Evolutionary conservation across 164 flowering plant genomes (phyloP), one percentile per base, ranked within the genome.

Genomic region (Stephania japonica): DNA sequence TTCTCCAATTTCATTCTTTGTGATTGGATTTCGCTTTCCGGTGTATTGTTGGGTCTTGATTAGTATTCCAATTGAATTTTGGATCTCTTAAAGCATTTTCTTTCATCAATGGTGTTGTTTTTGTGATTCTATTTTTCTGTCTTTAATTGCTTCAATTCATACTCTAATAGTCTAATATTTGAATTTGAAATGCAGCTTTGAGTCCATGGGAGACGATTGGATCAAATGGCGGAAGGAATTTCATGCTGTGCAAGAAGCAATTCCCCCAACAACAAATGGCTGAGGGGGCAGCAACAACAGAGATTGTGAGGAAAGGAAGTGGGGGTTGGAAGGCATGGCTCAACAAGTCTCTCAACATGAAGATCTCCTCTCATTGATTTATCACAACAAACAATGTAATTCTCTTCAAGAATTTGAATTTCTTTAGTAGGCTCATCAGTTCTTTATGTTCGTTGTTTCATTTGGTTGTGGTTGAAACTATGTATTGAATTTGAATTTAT

Each of bases 161-260:
- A 27, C 32, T 4, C 38, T 32, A 32, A 32, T 32, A 32, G n/a
- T n/a, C 38, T 32, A 2, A 4, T 32, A 32, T 32, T 49, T 32
- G 47, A 6, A 7, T 70, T 24, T 44, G 59, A 13, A 32, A 72
- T 84, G 78, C 81, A 89, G 97, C 91, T 38, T 61, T 91, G 76
- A 78, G 80, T 65, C 89, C 87, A 7, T 82, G 81, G 87, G 90
- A 86, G 6, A 63, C 75, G 38, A 88, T 91, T 25, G 92, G 94
- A 59, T 78, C 86, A 1, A 70, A 50, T 1, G 97, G 94, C 7
- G 81, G 78, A 19, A 84, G 97, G 68, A 90, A 86, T 67, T 91
- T 91, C 68, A 73, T 87, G 80, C 79, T 91, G 21, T 88, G 86
- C 86, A 88, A 85, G 89, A 89, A 86, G 79, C 85, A 61, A 49